Evolutionary conservation across 2,329 filamentous ascomycete genomes (phyloP).

Genomic region (Raffaelea deltoideospora): DNA sequence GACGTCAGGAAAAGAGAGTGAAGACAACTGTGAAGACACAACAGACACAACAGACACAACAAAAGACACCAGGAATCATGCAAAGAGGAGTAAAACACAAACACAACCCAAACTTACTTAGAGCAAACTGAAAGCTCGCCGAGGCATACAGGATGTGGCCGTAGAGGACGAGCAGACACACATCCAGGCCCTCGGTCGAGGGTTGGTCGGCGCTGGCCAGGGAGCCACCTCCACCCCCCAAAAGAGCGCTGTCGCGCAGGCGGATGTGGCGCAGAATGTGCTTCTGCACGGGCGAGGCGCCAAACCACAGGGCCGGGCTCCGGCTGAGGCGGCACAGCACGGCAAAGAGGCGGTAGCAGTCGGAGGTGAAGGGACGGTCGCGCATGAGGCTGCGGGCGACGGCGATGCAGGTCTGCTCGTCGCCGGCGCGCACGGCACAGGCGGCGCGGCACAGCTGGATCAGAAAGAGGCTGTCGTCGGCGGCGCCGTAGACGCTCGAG

Average conservation of each 20-base stretch:
- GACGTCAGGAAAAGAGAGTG: background rate
- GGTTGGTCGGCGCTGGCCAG: constrained; percentile 14
- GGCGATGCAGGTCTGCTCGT: constrained; percentile 59
- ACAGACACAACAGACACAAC: background rate
- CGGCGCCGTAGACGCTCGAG: constrained; percentile 61
- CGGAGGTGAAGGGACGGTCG: constrained; percentile 62
- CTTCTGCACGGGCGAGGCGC: constrained; percentile 71
- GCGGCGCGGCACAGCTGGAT: constrained; percentile 70
- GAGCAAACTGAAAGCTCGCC: constrained; percentile 65
- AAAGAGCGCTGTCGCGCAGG: constrained; percentile 59
- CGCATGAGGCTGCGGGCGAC: constrained; percentile 74
- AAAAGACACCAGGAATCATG: too few species aligned
- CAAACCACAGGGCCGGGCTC: constrained; percentile 56
- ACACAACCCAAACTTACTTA: constrained; percentile 49
- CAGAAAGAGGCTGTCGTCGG: constrained; percentile 48
- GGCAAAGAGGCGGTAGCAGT: constrained; percentile 72
- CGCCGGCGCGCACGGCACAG: constrained; percentile 68
- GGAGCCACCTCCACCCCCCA: constrained; percentile 57
- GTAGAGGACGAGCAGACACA: constrained; percentile 73
- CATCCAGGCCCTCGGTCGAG: constrained; percentile 39
- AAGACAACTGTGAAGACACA: background rate
- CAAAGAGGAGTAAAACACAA: too few species aligned
- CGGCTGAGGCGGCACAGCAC: constrained; percentile 63
- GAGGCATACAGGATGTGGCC: constrained; percentile 79
- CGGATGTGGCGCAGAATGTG: constrained; percentile 87